Conservation (phyloP, 345 rosid genomes). For the Psidium friedrichsthalianum region DNA sequence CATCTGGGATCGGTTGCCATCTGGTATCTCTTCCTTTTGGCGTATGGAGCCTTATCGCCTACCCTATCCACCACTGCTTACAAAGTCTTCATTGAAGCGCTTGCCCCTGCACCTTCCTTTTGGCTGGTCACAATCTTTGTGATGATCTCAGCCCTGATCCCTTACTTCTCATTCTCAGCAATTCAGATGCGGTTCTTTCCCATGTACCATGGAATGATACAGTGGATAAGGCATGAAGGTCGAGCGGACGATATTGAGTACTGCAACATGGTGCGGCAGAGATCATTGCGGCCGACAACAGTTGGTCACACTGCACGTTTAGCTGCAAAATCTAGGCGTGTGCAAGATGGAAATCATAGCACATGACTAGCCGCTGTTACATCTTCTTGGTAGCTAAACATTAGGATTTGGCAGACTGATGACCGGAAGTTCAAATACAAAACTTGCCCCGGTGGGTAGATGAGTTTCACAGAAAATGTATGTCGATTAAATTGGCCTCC, state of each 20-base stretch:
- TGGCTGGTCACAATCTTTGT: slow-evolving; percentile 62
- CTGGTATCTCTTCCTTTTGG: slow-evolving; percentile 67
- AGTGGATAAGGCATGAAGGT: slow-evolving; percentile 73
- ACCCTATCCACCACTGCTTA: slow-evolving; percentile 34
- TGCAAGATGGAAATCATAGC: background rate
- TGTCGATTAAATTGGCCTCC: background rate
- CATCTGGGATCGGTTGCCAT: slow-evolving; percentile 57
- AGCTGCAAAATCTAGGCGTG: slow-evolving; percentile 11
- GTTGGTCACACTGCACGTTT: slow-evolving; percentile 71
- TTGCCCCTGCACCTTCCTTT: slow-evolving; percentile 64
- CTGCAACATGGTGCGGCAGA: slow-evolving; percentile 68
- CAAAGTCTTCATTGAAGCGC: slow-evolving; percentile 62
- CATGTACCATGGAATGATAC: slow-evolving; percentile 85
- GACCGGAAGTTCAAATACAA: background rate
- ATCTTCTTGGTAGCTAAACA: slow-evolving; percentile 3
- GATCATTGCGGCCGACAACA: slow-evolving; percentile 56
- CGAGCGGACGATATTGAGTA: slow-evolving; percentile 53
- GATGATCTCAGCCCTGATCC: slow-evolving; percentile 36
- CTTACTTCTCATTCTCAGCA: slow-evolving; percentile 54
- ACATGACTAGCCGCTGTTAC: slow-evolving; percentile 44
- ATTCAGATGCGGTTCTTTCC: slow-evolving; percentile 80
- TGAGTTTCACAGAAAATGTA: background rate
- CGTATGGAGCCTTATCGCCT: slow-evolving; percentile 44
- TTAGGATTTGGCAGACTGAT: background rate
- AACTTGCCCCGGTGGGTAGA: background rate